These are phyloP conservation scores for Lachnellula arida DNA, from an alignment of 2,329 filamentous ascomycete genomes.

Conservation along the genomic window DNA sequence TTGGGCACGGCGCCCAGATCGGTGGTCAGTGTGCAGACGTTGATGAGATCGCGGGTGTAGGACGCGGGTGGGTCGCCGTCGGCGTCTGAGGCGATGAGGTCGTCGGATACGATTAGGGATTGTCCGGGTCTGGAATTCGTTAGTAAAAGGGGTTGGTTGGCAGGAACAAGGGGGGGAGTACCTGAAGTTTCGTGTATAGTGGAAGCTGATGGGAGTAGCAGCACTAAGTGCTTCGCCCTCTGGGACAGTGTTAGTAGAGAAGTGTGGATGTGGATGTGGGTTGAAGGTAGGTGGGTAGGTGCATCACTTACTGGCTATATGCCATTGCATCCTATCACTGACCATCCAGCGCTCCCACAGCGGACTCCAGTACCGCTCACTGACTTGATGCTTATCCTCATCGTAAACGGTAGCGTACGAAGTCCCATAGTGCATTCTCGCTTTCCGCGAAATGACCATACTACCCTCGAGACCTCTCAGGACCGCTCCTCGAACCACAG, in stretches of 20 bases:
- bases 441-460: constrained; percentile 71
- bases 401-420: constrained; percentile 79
- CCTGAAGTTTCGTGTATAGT: constrained; percentile 77
- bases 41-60: constrained; percentile 58
- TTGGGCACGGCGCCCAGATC: constrained; percentile 72
- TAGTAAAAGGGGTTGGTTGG: background rate
- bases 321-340: constrained; percentile 79
- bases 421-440: constrained; percentile 69
- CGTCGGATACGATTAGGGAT: constrained; percentile 69
- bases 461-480: constrained; percentile 70
- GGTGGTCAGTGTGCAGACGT: constrained; percentile 77
- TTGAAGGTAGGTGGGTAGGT: constrained; percentile 1
- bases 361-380: constrained; percentile 73
- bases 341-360: constrained; percentile 83
- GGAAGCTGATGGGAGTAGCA: constrained; percentile 70
- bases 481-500: constrained; percentile 73
- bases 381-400: constrained; percentile 66
- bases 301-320: constrained; percentile 56
- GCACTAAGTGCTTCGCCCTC: constrained; percentile 72
- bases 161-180: constrained; percentile 1
- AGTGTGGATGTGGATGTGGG: background rate
- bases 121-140: constrained; percentile 56
- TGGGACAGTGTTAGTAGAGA: constrained; percentile 10
- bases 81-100: constrained; percentile 70
- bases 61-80: constrained; percentile 55